These are phyloP conservation scores for Torulaspora microellipsoides DNA, from an alignment of 805 yeast species.

Conservation along the genomic window DNA sequence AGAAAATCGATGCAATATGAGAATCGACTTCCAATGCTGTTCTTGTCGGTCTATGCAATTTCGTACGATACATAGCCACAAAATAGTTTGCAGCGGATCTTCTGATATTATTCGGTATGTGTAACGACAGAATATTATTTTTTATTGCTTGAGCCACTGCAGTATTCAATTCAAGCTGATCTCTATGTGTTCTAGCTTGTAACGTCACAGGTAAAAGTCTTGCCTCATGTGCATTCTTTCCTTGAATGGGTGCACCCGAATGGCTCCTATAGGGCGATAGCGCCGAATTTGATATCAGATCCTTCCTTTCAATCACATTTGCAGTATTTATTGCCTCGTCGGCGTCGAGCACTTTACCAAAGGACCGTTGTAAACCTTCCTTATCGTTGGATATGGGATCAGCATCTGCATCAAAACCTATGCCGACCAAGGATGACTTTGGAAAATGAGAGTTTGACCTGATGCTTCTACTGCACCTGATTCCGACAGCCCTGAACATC, in stretches of 20 bases:
- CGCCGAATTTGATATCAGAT: slow-evolving; percentile 31
- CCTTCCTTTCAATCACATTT: slow-evolving; percentile 37
- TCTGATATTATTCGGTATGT: slow-evolving; percentile 60
- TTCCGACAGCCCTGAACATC: slow-evolving; percentile 8
- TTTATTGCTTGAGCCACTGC: slow-evolving; percentile 54
- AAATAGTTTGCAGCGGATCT: slow-evolving; percentile 56
- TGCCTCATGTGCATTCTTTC: slow-evolving; percentile 25
- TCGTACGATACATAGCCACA: slow-evolving; percentile 46
- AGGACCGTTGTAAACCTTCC: slow-evolving; percentile 1
- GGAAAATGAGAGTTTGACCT: slow-evolving; percentile 6
- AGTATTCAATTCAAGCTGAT: slow-evolving; percentile 52
- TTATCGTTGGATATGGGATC: slow-evolving; percentile 1
- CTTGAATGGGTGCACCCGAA: slow-evolving; percentile 16
- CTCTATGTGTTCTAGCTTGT: slow-evolving; percentile 47
- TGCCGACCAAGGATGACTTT: slow-evolving; percentile 1
- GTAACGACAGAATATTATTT: slow-evolving; percentile 55
- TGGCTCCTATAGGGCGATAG: slow-evolving; percentile 29
- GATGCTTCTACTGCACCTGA: slow-evolving; percentile 1
- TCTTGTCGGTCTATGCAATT: slow-evolving; percentile 47
- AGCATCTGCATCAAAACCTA: slow-evolving; percentile 3
- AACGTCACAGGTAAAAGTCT: slow-evolving; percentile 57
- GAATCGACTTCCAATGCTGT: slow-evolving; percentile 63
- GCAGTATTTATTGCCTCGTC: slow-evolving; percentile 1
- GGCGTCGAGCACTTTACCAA: slow-evolving; percentile 16
- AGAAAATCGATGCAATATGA: slow-evolving; percentile 71